Base-by-base conservation (phyloP, 176 grass and related monocot genomes). In the Avena atlantica region DNA sequence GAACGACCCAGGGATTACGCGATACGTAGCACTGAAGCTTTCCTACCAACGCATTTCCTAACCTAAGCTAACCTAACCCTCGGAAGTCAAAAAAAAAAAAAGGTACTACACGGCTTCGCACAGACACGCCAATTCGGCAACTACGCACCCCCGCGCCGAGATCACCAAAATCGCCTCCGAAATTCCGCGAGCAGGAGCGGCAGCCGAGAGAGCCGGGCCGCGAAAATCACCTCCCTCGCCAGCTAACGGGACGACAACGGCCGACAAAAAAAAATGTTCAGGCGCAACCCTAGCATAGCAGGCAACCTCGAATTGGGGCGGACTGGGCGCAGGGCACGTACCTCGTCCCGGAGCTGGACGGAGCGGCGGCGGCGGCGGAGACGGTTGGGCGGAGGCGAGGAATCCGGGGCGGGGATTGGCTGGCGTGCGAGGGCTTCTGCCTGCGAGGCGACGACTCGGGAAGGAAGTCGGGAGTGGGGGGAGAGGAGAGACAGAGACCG, bases 381-480 rank as follows among this genome's bases (percentile, higher is more conserved):
- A 34, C 84, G 62, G 37, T 70, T 20, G 27, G 1, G 36, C n/a
- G 44, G 42, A 10, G 34, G 6, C 5, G 50, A 40, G 3, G 45
- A 40, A 81, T 81, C 24, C 36, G 64, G 55, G 21, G 21, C 1
- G 6, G 7, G 66, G 67, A 16, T 74, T 49, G 70, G 51, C 56
- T 49, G 70, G 51, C 68, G 49, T 65, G 70, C 19, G 4, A 19
- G 73, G 47, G 27, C 1, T 53, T 5, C 73, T 49, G 51, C 1
- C 31, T 81, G 65, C 8, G 81, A 83, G 81, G 70, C 80, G 81
- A 83, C 52, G 81, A 83, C 81, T 59, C 50, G 67, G 68, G 24
- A 21, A 13, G n/a, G 42, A 73, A 73, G 71, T 74, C 71, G 71
- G 71, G 71, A 74, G 70, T 49, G 70, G 70, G 44, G 44, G 44